Base-by-base conservation (phyloP, 2,329 filamentous ascomycete species). In the Alternaria burnsii region DNA sequence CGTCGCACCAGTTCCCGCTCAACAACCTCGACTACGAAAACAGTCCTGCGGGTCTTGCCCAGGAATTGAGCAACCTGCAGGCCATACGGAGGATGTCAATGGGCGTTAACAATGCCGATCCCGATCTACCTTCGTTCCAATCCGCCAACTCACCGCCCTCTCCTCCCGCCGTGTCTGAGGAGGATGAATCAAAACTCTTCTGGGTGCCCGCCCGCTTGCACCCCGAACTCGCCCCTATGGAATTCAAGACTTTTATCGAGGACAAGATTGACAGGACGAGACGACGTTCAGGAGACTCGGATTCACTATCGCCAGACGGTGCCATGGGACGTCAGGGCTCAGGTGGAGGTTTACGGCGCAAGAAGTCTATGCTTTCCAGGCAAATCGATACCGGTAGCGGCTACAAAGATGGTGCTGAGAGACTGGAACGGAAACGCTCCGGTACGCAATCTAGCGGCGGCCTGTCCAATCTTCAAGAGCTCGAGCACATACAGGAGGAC, bases 201-300 rank as follows among this genome's bases (percentile, higher is more conserved):
- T 99, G 95, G 95, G 95, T 99, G 6, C 95, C 95, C 5, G 95
- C 95, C 24, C 88, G 93, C 59, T 86, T 99, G 28, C 95, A 99
- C 72, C 95, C 95, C 0, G 95, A 99, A 79, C 84, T 99, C 50
- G 95, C 95, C 3, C 95, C 95, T 1, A 93, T 91, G 74, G 95
- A 97, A 70, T 99, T 98, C 84, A 97, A 97, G 79, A 94, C 91
- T 1, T 99, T 98, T 69, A 86, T 99, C 2, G 94, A 99, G 73
- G 96, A 94, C 64, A 89, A 94, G 73, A 92, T 97, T 12, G 91
- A 97, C 69, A 90, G 92, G 36, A 97, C 98, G 70, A 90, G 93
- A 76, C 86, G 94, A 67, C 88, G 92, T 70, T 97, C 94, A 1
- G 90, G 90, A 24, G 93, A 79, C 47, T 71, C 77, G 89, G 68